Conservation (phyloP, 2,329 filamentous ascomycete species). For the Ophiostoma sp. region DNA sequence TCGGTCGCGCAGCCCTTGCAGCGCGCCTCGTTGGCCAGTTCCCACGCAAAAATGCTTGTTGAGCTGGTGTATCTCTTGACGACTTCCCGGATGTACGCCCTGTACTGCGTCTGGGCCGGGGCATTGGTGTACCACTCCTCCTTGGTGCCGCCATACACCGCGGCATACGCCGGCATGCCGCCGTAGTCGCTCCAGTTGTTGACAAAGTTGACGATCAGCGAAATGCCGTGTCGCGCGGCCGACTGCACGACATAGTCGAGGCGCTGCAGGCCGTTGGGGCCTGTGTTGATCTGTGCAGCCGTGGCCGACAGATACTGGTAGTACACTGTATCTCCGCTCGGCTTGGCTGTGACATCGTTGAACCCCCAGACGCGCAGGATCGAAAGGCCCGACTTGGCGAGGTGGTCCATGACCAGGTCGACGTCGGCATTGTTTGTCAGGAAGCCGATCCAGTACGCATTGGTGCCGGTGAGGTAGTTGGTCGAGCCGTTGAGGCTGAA, state of each 20-base stretch:
- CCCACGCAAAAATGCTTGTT: conserved; percentile 48
- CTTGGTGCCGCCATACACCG: conserved; percentile 49
- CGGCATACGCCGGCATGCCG: conserved; percentile 55
- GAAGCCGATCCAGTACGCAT: conserved; percentile 53
- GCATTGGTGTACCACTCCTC: conserved; percentile 50
- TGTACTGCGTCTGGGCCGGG: conserved; percentile 48
- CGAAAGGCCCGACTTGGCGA: conserved; percentile 48
- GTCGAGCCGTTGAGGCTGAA: conserved; percentile 42
- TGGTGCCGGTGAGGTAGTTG: conserved; percentile 49
- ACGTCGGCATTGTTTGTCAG: conserved; percentile 50
- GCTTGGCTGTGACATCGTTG: conserved; percentile 49
- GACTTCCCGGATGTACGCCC: conserved; percentile 26
- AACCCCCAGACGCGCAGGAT: conserved; percentile 48
- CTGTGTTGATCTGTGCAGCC: conserved; percentile 57
- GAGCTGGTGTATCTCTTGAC: conserved; percentile 43
- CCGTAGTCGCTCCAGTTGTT: conserved; percentile 66
- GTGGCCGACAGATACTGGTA: conserved; percentile 50
- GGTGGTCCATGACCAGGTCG: conserved; percentile 46
- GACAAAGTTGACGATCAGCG: conserved; percentile 60
- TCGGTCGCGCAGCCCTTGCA: conserved; percentile 55
- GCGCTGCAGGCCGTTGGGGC: conserved; percentile 53
- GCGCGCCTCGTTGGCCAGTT: conserved; percentile 52
- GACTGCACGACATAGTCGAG: conserved; percentile 50
- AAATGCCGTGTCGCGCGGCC: conserved; percentile 55
- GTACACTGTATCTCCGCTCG: conserved; percentile 39